A percentile compares a stretch with the other conserved stretches of the same genome.
phyloP scores from a whole-genome alignment of 345 rosid species.

The Euphorbia pulcherrima region DNA sequence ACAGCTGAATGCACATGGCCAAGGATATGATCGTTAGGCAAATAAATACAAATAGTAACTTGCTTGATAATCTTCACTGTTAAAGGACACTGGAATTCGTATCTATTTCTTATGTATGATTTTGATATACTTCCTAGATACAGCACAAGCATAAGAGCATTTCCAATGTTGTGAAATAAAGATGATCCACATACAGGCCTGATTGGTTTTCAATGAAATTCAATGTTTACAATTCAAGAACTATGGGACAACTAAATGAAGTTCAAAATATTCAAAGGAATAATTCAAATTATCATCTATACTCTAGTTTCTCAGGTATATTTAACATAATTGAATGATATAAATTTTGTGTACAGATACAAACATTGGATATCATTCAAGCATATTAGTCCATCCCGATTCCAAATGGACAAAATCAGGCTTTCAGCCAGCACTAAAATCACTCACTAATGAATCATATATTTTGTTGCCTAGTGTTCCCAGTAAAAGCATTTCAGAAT shows the following conservation, averaged over 20 bases:
- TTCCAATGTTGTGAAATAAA: neutral
- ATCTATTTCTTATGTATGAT: neutral
- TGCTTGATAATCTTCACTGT: neutral
- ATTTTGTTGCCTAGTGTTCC: neutral
- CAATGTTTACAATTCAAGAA: neutral
- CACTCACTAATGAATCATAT: neutral
- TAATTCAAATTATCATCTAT: neutral
- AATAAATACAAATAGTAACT: neutral
- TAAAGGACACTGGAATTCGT: neutral
- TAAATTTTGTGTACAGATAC: neutral
- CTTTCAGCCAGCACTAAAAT: neutral
- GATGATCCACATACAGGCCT: neutral
- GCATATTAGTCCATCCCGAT: neutral
- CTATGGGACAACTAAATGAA: neutral
- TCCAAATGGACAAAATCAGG: neutral
- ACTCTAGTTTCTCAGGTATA: neutral
- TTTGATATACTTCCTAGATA: neutral
- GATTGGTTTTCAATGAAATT: neutral
- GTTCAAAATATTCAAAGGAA: neutral
- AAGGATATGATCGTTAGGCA: constrained; percentile 6
- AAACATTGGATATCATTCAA: neutral
- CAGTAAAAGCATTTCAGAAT: neutral
- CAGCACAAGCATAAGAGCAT: neutral
- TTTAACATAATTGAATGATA: neutral
- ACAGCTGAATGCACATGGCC: constrained; percentile 44